A percentile compares a stretch with the other conserved stretches of the same genome.
Evolutionary conservation across 2,329 filamentous ascomycete genomes (phyloP).

Genomic region (Exophiala calicioides): DNA sequence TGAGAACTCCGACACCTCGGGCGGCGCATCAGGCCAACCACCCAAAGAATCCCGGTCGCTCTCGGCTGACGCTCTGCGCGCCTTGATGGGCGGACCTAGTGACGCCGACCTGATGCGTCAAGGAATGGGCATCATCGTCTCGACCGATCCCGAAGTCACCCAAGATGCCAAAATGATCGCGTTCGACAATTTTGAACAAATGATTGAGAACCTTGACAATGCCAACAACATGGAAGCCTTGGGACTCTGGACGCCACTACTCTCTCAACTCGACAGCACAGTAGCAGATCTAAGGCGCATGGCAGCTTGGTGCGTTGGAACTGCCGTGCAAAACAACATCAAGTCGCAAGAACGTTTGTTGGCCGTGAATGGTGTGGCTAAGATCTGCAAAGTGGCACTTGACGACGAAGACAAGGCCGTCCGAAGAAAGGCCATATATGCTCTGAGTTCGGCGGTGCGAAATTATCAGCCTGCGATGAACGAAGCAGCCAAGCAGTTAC

Average conservation of each 20-base stretch:
- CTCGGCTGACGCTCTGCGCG: constrained; percentile 68
- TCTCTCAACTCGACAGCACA: constrained; percentile 66
- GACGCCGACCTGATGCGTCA: constrained; percentile 91
- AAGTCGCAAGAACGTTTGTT: constrained; percentile 74
- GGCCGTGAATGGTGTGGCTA: constrained; percentile 66
- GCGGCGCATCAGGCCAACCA: constrained; percentile 19
- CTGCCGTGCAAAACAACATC: constrained; percentile 93
- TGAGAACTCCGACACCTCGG: constrained; percentile 55
- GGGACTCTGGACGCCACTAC: constrained; percentile 77
- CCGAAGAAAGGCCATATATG: constrained; percentile 84
- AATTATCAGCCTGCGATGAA: constrained; percentile 82
- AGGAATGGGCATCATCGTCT: constrained; percentile 74
- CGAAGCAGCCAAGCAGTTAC: constrained; percentile 66
- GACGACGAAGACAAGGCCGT: constrained; percentile 64
- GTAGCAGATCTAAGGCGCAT: constrained; percentile 75
- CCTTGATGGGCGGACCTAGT: constrained; percentile 78
- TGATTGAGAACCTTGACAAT: constrained; percentile 92
- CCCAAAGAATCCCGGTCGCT: constrained; percentile 48
- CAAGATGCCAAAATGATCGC: constrained; percentile 77
- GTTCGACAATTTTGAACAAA: constrained; percentile 92
- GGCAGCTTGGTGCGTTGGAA: constrained; percentile 93
- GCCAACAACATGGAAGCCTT: constrained; percentile 87
- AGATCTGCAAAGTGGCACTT: constrained; percentile 65
- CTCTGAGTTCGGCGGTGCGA: constrained; percentile 78
- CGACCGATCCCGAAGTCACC: constrained; percentile 60